Base-by-base conservation (phyloP, 345 rosid species). In the Leavenworthia alabamica region DNA sequence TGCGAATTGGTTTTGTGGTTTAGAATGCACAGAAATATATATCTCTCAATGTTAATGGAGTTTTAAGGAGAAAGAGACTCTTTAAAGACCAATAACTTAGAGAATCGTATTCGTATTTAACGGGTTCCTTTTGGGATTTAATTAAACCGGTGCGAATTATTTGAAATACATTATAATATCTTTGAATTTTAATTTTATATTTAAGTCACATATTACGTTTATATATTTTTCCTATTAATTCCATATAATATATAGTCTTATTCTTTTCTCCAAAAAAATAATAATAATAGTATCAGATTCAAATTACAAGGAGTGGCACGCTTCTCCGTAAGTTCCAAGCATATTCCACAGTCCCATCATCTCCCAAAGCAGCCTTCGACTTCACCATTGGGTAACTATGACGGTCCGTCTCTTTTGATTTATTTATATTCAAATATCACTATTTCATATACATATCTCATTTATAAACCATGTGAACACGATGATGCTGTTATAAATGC, bases 31-130 rank as follows among this genome's bases (percentile, higher is more conserved):
- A 15, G 52, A 32, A 16, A 3, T 24, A 32, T 28, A 3, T 24
- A 0, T 26, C 28, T 26, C 28, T 26, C 28, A 24, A 24, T 5
- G 28, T 5, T 26, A 26, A 26, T 26, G 28, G 28, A 26, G 28
- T 26, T 37, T 37, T 37, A 37, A 12, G 7, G 6, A 37, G 41
- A 1, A 1, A n/a, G 56, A 51, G 60, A 60, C 31, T 41, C 19
- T 47, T 12, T 6, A 15, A 24, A 47, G 14, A 14, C n/a, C n/a
- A 7, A 27, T 26, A 1, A 0, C 7, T 43, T 19, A 49, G 28
- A 26, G 73, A 61, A 61, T 61, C 68, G 62, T 61, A 69, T 61
- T 69, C 48, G 61, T 60, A 13, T 68, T 60, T 60, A 62, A 61
- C 73, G 68, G 68, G 43, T 68, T 45, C 40, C n/a, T 47, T 47